A percentile compares a stretch with the other conserved stretches of the same genome.
phyloP scores from a whole-genome alignment of 805 yeast genomes.

The Saccharomycodes ludwigii region DNA sequence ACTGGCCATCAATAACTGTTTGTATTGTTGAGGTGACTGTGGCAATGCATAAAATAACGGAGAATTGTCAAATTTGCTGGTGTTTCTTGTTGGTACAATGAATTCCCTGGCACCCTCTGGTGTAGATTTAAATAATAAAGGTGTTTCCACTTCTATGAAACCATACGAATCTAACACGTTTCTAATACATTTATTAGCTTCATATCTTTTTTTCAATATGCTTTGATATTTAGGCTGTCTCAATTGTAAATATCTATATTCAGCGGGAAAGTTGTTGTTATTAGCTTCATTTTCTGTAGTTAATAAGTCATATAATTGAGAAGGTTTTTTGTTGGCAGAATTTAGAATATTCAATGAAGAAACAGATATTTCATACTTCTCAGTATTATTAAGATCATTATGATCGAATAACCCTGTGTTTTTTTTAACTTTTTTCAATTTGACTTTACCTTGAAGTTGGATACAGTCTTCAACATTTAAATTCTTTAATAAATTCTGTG shows the following conservation, averaged over 20 bases:
- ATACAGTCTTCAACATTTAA: constrained; percentile 67
- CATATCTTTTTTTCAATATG: constrained; percentile 43
- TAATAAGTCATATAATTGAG: constrained; percentile 54
- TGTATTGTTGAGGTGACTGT: constrained; percentile 96
- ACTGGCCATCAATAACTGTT: constrained; percentile 88
- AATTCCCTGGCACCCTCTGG: constrained; percentile 98
- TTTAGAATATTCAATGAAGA: constrained; percentile 44
- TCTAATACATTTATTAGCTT: constrained; percentile 38
- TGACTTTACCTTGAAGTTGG: constrained; percentile 45
- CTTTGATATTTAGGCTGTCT: constrained; percentile 47
- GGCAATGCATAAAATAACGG: constrained; percentile 73
- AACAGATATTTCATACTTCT: constrained; percentile 48
- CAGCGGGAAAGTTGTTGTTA: constrained; percentile 49
- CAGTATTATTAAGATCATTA: constrained; percentile 10
- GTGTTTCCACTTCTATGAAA: constrained; percentile 86
- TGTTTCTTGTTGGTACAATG: constrained; percentile 75
- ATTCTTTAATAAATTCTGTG: constrained; percentile 27
- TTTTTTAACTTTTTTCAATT: constrained; percentile 16
- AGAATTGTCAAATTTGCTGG: constrained; percentile 16
- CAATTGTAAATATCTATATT: constrained; percentile 70
- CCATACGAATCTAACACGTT: constrained; percentile 26
- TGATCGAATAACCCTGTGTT: no score
- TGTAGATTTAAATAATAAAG: constrained; percentile 83
- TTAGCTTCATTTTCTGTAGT: constrained; percentile 18
- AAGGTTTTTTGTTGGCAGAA: constrained; percentile 46